Base-by-base conservation (phyloP, 2,329 filamentous ascomycete species). In the Aspergillus uvarum region DNA sequence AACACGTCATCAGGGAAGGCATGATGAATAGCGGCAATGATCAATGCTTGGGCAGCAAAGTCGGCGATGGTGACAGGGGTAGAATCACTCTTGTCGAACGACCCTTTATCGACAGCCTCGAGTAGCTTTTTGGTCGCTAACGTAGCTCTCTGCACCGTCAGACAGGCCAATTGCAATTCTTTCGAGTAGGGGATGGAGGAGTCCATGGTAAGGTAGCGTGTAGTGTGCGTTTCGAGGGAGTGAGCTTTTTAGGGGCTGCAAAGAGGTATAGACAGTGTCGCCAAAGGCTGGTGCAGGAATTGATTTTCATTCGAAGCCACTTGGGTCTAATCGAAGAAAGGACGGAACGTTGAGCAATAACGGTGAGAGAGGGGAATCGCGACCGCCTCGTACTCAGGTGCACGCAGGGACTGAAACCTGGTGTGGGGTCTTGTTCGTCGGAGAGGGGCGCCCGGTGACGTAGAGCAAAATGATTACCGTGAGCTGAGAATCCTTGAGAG, bases 31-130 rank as follows among this genome's bases (percentile, higher is more conserved):
- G 83, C 81, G 58, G 77, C 78, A 66, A 87, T 87, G 65, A 89
- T 79, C 38, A 88, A 76, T 10, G 85, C 85, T 70, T 89, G 86
- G 2, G 84, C 82, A 47, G 84, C 85, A 68, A 88, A 87, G 69
- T 88, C 86, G 60, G 85, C 85, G 42, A 86, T 81, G 1, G 86
- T 88, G 54, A 89, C 86, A 24, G 86, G 86, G 0, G 82, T 83
- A 52, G 79, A 75, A 70, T 88, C 86, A 58, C 77, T 77, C 70
- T 88, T 88, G 67, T 82, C 79, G 55, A 86, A 76, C 22, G 78
- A 79, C 58, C 77, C 77, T 65, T 83, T 82, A 63, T 79, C 77
- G n/a, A 81, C 76, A 21, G 76, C 72, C 47, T 77, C 77, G 22
- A 83, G 76, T 66, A 86, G 72, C 60, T 76, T 70, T 68, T 87